Base-by-base conservation (phyloP, 257 asterid genomes). In the Cruciata laevipes region DNA sequence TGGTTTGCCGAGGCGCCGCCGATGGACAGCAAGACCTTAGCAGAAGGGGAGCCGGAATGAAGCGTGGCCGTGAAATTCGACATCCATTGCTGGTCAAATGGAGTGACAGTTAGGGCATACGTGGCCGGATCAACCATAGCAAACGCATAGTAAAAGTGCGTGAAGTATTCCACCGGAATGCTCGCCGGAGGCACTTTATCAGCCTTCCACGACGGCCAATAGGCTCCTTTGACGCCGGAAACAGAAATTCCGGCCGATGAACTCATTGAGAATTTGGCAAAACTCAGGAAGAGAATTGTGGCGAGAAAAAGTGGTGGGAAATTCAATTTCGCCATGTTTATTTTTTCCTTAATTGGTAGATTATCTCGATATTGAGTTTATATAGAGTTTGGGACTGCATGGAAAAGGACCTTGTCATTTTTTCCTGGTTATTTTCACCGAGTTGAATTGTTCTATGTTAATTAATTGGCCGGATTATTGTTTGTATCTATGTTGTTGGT, bases 91-190 rank as follows among this genome's bases (percentile, higher is more conserved):
- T 77, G 67, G 65, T 84, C 83, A 24, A 21, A 0, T 16, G 61
- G 85, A 5, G 82, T 71, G 79, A 85, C 70, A 17, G 32, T 0
- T 3, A 88, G 61, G 57, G 81, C 82, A 58, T 75, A 81, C 4
- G 86, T 77, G 21, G 79, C 69, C 40, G 79, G 62, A 63, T 83
- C 87, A 11, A 80, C 80, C 3, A 32, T 33, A 37, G 62, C 73
- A 52, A 86, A 86, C 5, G 88, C 89, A 18, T 84, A 84, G 51
- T 77, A 86, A 14, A 84, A 18, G 57, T 85, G 95, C 0, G 89
- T 85, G 84, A 85, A 87, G 42, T 73, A 62, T 31, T 72, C 38
- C 6, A 83, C 78, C 0, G 87, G 89, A 35, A 81, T 84, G 17
- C 33, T 18, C 0, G 86, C 77, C 6, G 89, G 51, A 35, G 66